Conservation (phyloP, 2,329 filamentous ascomycete species). For the Clathrospora elynae region DNA sequence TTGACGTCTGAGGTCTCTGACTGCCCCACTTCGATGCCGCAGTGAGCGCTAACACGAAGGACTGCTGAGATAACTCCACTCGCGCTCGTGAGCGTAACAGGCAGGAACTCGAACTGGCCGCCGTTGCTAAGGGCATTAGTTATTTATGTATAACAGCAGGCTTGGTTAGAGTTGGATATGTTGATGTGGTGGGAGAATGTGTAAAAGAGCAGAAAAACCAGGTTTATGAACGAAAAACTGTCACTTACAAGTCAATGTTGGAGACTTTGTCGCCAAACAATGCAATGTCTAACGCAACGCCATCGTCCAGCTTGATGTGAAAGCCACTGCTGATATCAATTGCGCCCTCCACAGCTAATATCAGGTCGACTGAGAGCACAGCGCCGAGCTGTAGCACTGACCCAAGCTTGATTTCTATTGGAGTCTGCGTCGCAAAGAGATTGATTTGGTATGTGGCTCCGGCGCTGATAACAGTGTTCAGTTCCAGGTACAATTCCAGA, state of each 20-base stretch:
- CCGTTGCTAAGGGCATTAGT: conserved; percentile 51
- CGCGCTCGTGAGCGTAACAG: conserved; percentile 57
- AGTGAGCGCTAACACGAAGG: conserved; percentile 55
- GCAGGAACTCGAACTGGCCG: conserved; percentile 62
- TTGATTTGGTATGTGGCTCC: conserved; percentile 56
- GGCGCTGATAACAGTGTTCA: conserved; percentile 52
- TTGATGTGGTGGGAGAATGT: no score
- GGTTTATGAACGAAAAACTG: no score
- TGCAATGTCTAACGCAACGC: conserved; percentile 54
- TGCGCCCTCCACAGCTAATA: conserved; percentile 55
- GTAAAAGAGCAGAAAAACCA: no score
- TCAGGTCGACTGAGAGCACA: conserved; percentile 58
- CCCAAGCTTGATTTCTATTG: conserved; percentile 51
- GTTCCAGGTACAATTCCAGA: conserved; percentile 58
- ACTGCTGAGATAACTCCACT: conserved; percentile 54
- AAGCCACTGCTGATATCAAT: conserved; percentile 61
- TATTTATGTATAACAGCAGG: background rate
- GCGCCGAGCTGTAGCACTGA: conserved; percentile 53
- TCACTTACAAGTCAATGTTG: conserved; percentile 56
- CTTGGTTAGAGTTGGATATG: background rate
- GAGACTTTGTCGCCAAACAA: conserved; percentile 59
- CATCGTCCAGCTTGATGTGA: conserved; percentile 61
- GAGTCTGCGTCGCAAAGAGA: conserved; percentile 55
- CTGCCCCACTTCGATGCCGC: conserved; percentile 41
- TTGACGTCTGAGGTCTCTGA: no score